A percentile compares a stretch with the other conserved stretches of the same genome.
These are phyloP conservation scores for Cladophialophora immunda DNA, from an alignment of 2,329 filamentous ascomycete genomes.

Conservation along the genomic window DNA sequence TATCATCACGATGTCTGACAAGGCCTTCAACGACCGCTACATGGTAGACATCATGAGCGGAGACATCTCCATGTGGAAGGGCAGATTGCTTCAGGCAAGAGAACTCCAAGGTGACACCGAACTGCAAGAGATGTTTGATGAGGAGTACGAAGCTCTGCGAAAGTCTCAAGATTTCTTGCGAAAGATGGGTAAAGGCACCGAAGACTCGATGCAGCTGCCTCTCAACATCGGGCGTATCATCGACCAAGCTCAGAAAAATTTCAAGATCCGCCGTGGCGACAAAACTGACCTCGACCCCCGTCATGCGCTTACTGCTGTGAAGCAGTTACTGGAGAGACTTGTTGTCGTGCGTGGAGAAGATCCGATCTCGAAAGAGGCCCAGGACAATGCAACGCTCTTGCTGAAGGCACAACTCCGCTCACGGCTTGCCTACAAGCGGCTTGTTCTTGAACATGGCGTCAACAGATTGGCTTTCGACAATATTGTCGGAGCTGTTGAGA, in stretches of 20 bases:
- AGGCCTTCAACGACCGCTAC: conserved; percentile 81
- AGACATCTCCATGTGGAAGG: conserved; percentile 67
- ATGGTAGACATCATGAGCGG: conserved; percentile 85
- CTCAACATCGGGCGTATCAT: conserved; percentile 92
- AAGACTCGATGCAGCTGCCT: conserved; percentile 76
- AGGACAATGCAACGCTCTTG: conserved; percentile 85
- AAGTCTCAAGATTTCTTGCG: conserved; percentile 80
- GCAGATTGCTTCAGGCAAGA: conserved; percentile 83
- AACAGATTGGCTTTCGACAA: conserved; percentile 94
- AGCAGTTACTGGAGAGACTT: conserved; percentile 77
- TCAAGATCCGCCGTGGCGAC: conserved; percentile 84
- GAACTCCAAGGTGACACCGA: conserved; percentile 88
- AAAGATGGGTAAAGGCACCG: conserved; percentile 69
- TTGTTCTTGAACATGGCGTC: conserved; percentile 84
- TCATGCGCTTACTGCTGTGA: conserved; percentile 83
- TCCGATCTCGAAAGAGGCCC: conserved; percentile 81
- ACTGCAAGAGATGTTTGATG: conserved; percentile 84
- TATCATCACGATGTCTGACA: conserved; percentile 80
- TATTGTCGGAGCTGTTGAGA: conserved; percentile 88
- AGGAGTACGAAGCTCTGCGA: conserved; percentile 82
- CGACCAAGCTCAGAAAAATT: conserved; percentile 86
- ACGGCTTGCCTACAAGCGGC: conserved; percentile 87
- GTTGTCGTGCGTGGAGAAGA: conserved; percentile 88
- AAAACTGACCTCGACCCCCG: conserved; percentile 89
- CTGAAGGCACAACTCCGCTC: conserved; percentile 94